Evolutionary conservation across 768 basidiomycete genomes (phyloP).

Genomic region (Gautieria morchelliformis): DNA sequence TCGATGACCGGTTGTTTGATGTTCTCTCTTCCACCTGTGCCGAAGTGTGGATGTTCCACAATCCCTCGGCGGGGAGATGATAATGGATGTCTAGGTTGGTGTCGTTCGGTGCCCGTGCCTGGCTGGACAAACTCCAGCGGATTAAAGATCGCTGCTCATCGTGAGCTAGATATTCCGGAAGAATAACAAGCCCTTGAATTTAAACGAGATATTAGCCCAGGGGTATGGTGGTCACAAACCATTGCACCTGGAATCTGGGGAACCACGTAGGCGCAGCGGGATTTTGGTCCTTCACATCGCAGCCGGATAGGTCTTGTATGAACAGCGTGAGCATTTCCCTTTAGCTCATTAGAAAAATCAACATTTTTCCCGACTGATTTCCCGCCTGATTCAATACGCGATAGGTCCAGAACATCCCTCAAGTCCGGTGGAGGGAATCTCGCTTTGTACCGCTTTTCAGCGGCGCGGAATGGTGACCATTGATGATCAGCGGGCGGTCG

Average conservation of each 20-base stretch:
- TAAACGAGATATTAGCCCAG: neutral
- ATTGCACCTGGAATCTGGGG: conserved; percentile 48
- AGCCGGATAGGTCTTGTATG: conserved; percentile 24
- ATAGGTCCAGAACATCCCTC: conserved; percentile 57
- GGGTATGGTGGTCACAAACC: neutral
- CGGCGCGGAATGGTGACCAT: conserved; percentile 69
- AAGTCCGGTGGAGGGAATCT: conserved; percentile 73
- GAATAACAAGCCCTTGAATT: conserved; percentile 65
- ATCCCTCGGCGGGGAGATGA: conserved; percentile 55
- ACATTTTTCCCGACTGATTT: no score
- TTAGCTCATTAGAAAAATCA: conserved; percentile 30
- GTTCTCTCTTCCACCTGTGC: conserved; percentile 14
- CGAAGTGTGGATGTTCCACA: conserved; percentile 60
- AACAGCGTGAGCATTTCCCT: conserved; percentile 31
- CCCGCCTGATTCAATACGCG: conserved; percentile 13
- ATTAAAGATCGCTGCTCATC: conserved; percentile 60
- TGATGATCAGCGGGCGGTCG: conserved; percentile 26
- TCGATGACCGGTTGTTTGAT: conserved; percentile 13
- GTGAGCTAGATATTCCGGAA: conserved; percentile 63
- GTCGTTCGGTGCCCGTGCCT: conserved; percentile 72
- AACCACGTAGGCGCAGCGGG: conserved; percentile 32
- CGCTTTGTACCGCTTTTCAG: conserved; percentile 75
- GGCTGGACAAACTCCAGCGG: conserved; percentile 62
- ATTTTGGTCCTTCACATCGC: conserved; percentile 8
- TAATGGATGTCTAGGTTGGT: conserved; percentile 91